A percentile compares a stretch with the other conserved stretches of the same genome.
Evolutionary conservation across 2,329 filamentous ascomycete genomes (phyloP).

Genomic region (Nothopassalora personata): DNA sequence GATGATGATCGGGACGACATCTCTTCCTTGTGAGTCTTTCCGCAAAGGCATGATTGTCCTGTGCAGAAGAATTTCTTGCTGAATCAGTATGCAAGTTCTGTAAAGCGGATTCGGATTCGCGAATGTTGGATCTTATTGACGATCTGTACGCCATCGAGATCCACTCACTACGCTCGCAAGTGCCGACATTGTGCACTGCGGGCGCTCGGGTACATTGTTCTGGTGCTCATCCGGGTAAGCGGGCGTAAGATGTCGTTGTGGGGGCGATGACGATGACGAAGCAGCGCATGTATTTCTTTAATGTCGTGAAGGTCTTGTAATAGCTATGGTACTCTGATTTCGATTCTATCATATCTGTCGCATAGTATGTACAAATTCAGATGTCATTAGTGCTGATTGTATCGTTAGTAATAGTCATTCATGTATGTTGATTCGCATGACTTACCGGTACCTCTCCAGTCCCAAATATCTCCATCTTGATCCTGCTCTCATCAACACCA

Average conservation of each 20-base stretch:
- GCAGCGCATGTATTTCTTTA: not conserved
- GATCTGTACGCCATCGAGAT: not conserved
- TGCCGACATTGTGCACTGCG: not conserved
- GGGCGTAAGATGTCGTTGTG: not conserved
- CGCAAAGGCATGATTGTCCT: slow-evolving; percentile 15
- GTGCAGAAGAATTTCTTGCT: not conserved
- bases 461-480: slow-evolving; percentile 23
- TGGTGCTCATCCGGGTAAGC: not conserved
- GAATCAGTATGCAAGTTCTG: not conserved
- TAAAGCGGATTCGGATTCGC: not conserved
- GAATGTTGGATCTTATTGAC: not conserved
- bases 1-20: slow-evolving; percentile 29
- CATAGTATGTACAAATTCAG: not conserved
- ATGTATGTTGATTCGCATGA: not conserved
- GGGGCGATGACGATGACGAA: not conserved
- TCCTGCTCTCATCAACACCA: slow-evolving; percentile 46
- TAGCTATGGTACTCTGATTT: not conserved
- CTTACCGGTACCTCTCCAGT: slow-evolving; percentile 14
- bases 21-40: slow-evolving; percentile 16
- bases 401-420: not conserved
- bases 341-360: not conserved
- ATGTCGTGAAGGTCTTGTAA: not conserved
- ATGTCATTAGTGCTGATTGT: not conserved
- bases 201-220: not conserved
- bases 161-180: not conserved